Evolutionary conservation across 1,284 basidiomycete genomes (phyloP).

Genomic region (Termitomyces sp.): DNA sequence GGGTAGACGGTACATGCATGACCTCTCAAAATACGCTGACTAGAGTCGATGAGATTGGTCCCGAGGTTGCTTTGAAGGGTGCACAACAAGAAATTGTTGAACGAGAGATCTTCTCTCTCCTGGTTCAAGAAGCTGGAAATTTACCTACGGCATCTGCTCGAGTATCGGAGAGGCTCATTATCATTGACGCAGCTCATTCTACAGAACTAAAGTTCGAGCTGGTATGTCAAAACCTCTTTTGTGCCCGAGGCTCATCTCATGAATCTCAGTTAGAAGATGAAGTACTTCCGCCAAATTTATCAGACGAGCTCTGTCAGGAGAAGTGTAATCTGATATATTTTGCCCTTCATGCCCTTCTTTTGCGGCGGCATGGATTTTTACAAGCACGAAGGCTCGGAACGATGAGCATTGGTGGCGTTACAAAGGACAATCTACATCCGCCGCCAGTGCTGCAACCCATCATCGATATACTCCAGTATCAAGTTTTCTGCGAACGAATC

Average conservation of each 20-base stretch:
- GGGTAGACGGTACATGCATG: conserved; percentile 27
- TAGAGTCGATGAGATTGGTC: conserved; percentile 27
- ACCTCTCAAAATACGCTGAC: conserved; percentile 35
- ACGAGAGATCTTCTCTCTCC: conserved; percentile 67
- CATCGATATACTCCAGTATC: conserved; percentile 72
- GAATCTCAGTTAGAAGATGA: conserved; percentile 24
- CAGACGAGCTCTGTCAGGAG: conserved; percentile 21
- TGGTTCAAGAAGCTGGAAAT: conserved; percentile 67
- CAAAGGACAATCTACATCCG: conserved; percentile 17
- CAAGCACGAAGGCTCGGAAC: conserved; percentile 46
- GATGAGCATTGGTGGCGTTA: conserved; percentile 25
- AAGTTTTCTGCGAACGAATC: conserved; percentile 62
- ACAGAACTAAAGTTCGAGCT: conserved; percentile 65
- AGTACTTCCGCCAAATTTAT: conserved; percentile 4
- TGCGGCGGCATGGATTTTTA: conserved; percentile 52
- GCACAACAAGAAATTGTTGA: conserved; percentile 72
- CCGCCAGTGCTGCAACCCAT: conserved; percentile 59
- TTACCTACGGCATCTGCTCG: conserved; percentile 68
- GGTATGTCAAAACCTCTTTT: conserved; percentile 30
- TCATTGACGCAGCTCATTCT: conserved; percentile 67
- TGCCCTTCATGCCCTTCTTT: conserved; percentile 55
- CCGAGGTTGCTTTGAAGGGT: conserved; percentile 47
- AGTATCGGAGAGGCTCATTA: conserved; percentile 70
- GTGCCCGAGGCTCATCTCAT: neutral
- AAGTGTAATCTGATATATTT: conserved; percentile 69